These are phyloP conservation scores for Cyanodermella asteris DNA, from an alignment of 2,329 filamentous ascomycete species.

Conservation along the genomic window DNA sequence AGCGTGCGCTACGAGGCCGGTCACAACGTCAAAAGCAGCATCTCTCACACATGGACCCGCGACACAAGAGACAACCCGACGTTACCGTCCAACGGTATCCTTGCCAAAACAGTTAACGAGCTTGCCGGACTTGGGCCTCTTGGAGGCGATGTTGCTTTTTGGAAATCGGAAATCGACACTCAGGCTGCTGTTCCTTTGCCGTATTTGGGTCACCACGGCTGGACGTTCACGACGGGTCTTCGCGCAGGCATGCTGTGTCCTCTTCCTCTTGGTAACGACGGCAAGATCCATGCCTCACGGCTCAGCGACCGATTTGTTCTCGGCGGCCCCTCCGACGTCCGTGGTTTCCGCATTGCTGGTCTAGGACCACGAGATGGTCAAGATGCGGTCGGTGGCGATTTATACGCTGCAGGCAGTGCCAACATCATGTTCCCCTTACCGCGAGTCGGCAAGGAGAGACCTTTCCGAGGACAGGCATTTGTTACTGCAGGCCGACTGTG, in stretches of 20 bases:
- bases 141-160: conserved; percentile 78
- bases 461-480: conserved; percentile 72
- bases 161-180: conserved; percentile 72
- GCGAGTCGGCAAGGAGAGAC: conserved; percentile 57
- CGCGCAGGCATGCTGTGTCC: conserved; percentile 69
- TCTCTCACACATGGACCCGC: conserved; percentile 59
- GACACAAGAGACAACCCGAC: conserved; percentile 71
- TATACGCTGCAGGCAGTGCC: conserved; percentile 74
- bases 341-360: conserved; percentile 76
- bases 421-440: conserved; percentile 74
- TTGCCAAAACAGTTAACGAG: conserved; percentile 57
- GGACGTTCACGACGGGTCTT: conserved; percentile 65
- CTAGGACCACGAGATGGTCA: conserved; percentile 69
- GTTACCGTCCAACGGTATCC: conserved; percentile 62
- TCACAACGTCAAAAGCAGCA: conserved; percentile 70
- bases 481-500: conserved; percentile 75
- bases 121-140: conserved; percentile 72
- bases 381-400: conserved; percentile 75
- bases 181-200: conserved; percentile 54
- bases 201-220: conserved; percentile 45
- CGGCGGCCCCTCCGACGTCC: conserved; percentile 81
- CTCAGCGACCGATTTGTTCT: conserved; percentile 92
- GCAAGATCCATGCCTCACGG: conserved; percentile 42
- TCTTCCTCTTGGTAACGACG: conserved; percentile 38
- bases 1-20: conserved; percentile 69